phyloP scores from a whole-genome alignment of 108 stramenopile species.

The Chaetoceros tenuissimus region DNA sequence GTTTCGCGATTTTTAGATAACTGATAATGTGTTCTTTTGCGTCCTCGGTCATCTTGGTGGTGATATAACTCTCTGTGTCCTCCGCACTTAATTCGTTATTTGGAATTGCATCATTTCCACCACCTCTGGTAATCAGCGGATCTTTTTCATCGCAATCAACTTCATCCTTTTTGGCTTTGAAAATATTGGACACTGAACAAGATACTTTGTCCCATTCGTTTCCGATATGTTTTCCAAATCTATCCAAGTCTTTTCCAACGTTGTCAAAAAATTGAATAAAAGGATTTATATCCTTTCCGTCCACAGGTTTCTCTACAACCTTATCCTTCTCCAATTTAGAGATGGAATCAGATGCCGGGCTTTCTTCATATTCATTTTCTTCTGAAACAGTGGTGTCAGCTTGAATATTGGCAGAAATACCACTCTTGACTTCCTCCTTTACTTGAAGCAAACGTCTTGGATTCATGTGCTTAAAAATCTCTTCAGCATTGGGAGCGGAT shows the following conservation, averaged over 20 bases:
- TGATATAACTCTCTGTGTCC: slow-evolving; percentile 28
- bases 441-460: slow-evolving; percentile 34
- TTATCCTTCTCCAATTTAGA: background rate
- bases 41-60: slow-evolving; percentile 32
- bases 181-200: background rate
- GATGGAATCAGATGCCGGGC: background rate
- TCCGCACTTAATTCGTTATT: slow-evolving; percentile 5
- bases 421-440: slow-evolving; percentile 12
- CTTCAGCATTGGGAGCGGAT: slow-evolving; percentile 41
- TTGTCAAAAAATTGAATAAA: background rate
- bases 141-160: background rate
- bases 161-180: background rate
- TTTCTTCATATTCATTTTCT: background rate
- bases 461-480: slow-evolving; percentile 52
- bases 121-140: background rate
- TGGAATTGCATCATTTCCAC: background rate
- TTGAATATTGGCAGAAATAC: background rate
- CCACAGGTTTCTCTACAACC: background rate
- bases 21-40: slow-evolving; percentile 32
- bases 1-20: slow-evolving; percentile 33
- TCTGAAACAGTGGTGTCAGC: background rate
- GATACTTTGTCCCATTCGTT: background rate
- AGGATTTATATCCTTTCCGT: background rate
- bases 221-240: background rate
- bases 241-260: background rate